phyloP scores from a whole-genome alignment of 306 rosid genomes.

The Vigna hirtella region DNA sequence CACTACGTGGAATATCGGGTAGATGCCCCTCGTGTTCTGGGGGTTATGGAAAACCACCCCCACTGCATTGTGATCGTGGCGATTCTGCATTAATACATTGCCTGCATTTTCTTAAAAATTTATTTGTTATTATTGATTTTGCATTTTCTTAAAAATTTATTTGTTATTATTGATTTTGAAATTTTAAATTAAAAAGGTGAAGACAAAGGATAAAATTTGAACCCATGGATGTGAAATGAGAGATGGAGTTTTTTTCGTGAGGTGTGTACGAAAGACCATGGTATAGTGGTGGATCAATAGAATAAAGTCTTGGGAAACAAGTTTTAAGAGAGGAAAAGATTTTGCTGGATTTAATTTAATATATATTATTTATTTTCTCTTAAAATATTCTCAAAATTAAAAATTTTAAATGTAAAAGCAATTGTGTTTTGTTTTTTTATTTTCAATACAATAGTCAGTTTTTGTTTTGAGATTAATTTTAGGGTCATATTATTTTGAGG shows the following conservation, averaged over 20 bases:
- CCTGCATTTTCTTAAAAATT: not conserved
- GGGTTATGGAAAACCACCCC: constrained; percentile 39
- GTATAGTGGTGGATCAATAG: not conserved
- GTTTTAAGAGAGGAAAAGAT: not conserved
- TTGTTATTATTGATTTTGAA: constrained; percentile 20
- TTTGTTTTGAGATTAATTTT: no score
- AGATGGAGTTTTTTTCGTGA: not conserved
- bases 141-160: not conserved
- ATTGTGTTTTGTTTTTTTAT: no score
- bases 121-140: constrained; percentile 14
- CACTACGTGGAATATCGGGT: constrained; percentile 46
- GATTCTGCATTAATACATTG: constrained; percentile 36
- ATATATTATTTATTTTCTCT: not conserved
- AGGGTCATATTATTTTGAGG: no score
- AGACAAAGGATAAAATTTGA: not conserved
- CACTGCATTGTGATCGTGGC: constrained; percentile 39
- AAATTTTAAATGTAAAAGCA: no score
- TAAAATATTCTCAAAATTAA: not conserved
- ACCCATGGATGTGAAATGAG: constrained; percentile 9
- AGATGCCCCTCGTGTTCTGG: constrained; percentile 51
- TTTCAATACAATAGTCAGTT: no score
- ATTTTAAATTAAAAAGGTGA: constrained; percentile 18
- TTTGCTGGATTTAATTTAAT: not conserved
- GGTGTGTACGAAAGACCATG: constrained; percentile 26
- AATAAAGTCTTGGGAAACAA: not conserved